phyloP scores from a whole-genome alignment of 805 yeast genomes.

The Cyberlindnera petersonii region DNA sequence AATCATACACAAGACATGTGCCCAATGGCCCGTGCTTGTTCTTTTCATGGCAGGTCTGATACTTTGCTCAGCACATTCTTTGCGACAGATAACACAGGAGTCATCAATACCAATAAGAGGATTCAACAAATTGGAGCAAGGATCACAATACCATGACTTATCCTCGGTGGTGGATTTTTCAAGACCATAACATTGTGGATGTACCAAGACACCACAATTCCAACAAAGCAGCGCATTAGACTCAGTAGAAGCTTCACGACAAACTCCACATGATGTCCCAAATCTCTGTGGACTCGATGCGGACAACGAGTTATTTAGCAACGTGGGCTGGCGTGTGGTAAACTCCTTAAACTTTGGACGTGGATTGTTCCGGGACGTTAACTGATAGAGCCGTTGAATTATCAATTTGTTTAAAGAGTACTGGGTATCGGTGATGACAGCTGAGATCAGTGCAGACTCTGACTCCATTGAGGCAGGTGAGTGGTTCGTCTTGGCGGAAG shows the following conservation, averaged over 20 bases:
- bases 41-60: constrained; percentile 62
- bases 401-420: constrained; percentile 8
- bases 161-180: constrained; percentile 14
- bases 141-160: constrained; percentile 67
- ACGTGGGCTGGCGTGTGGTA: constrained; percentile 22
- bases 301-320: background rate
- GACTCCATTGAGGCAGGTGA: background rate
- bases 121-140: constrained; percentile 65
- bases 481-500: background rate
- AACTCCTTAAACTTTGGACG: constrained; percentile 19
- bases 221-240: constrained; percentile 50
- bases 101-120: constrained; percentile 57
- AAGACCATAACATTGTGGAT: constrained; percentile 66
- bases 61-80: constrained; percentile 26
- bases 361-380: constrained; percentile 18
- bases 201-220: constrained; percentile 68
- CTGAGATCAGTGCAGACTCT: background rate
- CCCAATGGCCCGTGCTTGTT: constrained; percentile 69
- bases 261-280: constrained; percentile 51
- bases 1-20: constrained; percentile 69
- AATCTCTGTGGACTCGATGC: background rate
- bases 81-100: constrained; percentile 59
- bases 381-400: constrained; percentile 16
- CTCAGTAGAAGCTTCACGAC: constrained; percentile 39
- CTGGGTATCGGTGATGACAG: background rate